Evolutionary conservation across 2,329 filamentous ascomycete genomes (phyloP).

Genomic region (Fusarium redolens): DNA sequence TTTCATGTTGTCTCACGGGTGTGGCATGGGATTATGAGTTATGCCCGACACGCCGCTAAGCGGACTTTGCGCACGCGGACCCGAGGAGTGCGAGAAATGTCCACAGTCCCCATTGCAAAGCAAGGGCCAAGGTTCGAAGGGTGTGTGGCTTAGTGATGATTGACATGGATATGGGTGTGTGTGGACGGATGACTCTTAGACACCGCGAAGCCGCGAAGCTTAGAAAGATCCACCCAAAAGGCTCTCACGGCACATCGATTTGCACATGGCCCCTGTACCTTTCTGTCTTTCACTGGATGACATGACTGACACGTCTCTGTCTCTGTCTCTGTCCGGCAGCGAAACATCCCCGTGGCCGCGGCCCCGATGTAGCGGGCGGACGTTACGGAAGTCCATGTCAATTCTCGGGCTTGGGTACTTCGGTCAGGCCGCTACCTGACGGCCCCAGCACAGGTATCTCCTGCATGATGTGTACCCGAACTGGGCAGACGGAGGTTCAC

Average conservation of each 20-base stretch:
- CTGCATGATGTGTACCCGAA: slow-evolving; percentile 26
- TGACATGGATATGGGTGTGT: slow-evolving; percentile 12
- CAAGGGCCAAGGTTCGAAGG: slow-evolving; percentile 9
- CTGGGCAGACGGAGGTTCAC: slow-evolving; percentile 10
- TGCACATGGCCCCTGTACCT: slow-evolving; percentile 19
- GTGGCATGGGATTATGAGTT: slow-evolving; percentile 43
- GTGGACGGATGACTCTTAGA: slow-evolving; percentile 34
- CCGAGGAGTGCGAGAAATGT: slow-evolving; percentile 46
- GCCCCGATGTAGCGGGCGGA: slow-evolving; percentile 20
- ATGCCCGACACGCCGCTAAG: slow-evolving; percentile 44
- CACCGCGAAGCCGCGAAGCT: slow-evolving; percentile 39
- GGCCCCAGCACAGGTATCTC: slow-evolving; percentile 23
- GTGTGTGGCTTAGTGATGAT: slow-evolving; percentile 37
- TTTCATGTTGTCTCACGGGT: slow-evolving; percentile 39
- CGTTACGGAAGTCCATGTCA: slow-evolving; percentile 25
- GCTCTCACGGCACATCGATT: slow-evolving; percentile 27
- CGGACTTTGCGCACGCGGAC: slow-evolving; percentile 51
- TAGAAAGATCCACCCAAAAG: slow-evolving; percentile 21
- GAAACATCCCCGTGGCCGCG: slow-evolving; percentile 24
- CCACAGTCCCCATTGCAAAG: slow-evolving; percentile 6
- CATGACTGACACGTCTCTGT: slow-evolving; percentile 2
- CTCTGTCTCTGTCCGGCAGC: not conserved
- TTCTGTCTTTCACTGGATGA: slow-evolving; percentile 6
- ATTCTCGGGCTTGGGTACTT: slow-evolving; percentile 35
- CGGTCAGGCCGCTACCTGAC: slow-evolving; percentile 12